Base-by-base conservation (phyloP, 495 filamentous ascomycete species). In the Ascobolus immersus region DNA sequence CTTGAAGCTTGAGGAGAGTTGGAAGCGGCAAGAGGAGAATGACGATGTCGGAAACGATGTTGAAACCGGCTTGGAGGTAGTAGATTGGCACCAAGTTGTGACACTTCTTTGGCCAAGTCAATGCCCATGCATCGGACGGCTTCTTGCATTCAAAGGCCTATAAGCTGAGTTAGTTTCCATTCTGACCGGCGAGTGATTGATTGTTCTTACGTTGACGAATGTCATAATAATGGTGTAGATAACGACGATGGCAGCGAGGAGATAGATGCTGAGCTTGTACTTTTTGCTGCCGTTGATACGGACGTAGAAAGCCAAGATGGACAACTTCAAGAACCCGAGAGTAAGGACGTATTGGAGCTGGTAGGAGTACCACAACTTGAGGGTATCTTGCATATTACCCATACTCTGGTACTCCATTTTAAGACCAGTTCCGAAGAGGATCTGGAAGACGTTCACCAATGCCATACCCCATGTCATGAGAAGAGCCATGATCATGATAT, bases 261-360 rank as follows among this genome's bases (percentile, higher is more conserved):
- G 35, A 20, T 46, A 48, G 28, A 54, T 40, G n/a, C 41, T 24
- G 14, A 37, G 28, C 8, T 47, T 38, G 22, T 54, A 52, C 12
- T 32, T 34, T 10, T 35, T 37, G n/a, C 42, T 35, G 5, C 49
- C 52, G 2, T 49, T 52, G 33, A 54, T 37, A 8, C 52, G 39
- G 4, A 40, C 36, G 32, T 54, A 54, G n/a, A 54, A 49, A n/a
- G 32, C 45, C 3, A 54, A 33, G 25, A 54, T 52, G 23, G 50
- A 53, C 2, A 54, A 37, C 35, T 54, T 54, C 29, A 54, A 20
- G 17, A 41, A 48, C 23, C 41, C 48, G n/a, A 49, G 32, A 6
- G 37, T 35, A 24, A 39, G 23, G 4, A 48, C 28, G 23, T 49
- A 49, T 30, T 33, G 11, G 14, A 49, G 36, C 28, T 49, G 45